These are phyloP conservation scores for Sugiyamaella novakii DNA, from an alignment of 1,139 yeast genomes.

Conservation along the genomic window DNA sequence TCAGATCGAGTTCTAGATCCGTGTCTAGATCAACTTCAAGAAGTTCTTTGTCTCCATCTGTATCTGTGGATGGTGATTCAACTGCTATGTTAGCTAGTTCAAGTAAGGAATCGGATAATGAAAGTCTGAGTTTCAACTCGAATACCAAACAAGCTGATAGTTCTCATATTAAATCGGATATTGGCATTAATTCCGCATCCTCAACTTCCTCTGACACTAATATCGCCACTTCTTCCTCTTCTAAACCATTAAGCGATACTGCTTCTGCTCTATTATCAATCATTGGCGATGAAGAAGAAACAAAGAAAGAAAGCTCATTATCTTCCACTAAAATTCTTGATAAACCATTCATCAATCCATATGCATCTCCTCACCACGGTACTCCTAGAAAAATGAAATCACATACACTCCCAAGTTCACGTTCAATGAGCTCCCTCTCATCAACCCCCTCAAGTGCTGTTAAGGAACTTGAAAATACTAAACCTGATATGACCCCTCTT, in stretches of 20 bases:
- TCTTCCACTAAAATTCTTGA: conserved; percentile 22
- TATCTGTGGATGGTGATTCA: not conserved
- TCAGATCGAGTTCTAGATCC: conserved; percentile 4
- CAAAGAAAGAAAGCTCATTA: conserved; percentile 20
- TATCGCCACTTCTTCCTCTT: not conserved
- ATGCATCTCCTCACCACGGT: conserved; percentile 42
- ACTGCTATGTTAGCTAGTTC: too few species aligned
- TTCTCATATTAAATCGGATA: too few species aligned
- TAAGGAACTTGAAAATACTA: conserved; percentile 25
- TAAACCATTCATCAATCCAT: conserved; percentile 56
- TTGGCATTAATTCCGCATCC: too few species aligned
- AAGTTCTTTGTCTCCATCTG: conserved; percentile 7
- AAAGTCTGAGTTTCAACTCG: not conserved
- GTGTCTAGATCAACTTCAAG: conserved; percentile 8
- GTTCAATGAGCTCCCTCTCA: not conserved
- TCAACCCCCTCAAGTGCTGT: conserved; percentile 15
- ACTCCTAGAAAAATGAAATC: conserved; percentile 24
- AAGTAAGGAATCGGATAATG: too few species aligned
- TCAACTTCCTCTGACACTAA: not conserved
- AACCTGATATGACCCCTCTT: conserved; percentile 2
- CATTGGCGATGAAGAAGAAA: conserved; percentile 47
- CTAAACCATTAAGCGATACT: conserved; percentile 56
- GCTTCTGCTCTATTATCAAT: conserved; percentile 68
- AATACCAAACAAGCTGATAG: not conserved
- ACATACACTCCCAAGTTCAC: not conserved